Base-by-base conservation (phyloP, 306 rosid genomes). In the Notholithocarpus densiflorus region DNA sequence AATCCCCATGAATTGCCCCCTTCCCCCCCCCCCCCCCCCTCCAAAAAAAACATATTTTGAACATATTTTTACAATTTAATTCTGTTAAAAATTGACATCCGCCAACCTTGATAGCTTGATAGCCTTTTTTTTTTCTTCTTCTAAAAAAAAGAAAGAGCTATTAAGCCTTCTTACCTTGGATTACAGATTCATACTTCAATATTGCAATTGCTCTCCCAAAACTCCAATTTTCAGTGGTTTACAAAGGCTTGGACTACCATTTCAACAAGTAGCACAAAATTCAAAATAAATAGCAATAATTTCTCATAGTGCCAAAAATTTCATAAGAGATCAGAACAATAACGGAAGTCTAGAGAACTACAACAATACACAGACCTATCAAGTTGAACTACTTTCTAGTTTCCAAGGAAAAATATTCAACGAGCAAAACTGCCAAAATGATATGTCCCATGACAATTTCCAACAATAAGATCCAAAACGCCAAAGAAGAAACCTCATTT, bases 401-500 rank as follows among this genome's bases (percentile, higher is more conserved):
- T 73, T 80, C 73, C 59, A 76, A 55, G 31, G 84, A 75, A 83
- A 68, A 86, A 70, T 75, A 80, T 72, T 74, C 75, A 68, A 56
- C 23, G 70, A 57, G 56, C 72, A 88, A 78, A 85, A 77, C 84
- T 85, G 84, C 69, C 83, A 75, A 83, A 74, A 82, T 75, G 72
- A 78, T 18, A 62, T 60, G 85, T 86, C 86, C 73, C 74, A 66
- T 66, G 82, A 89, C 88, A 82, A 84, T 77, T 26, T 85, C 82
- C 80, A 88, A 73, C 65, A 54, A 79, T 70, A 84, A 45, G 82
- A 79, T 87, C 87, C 52, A 71, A 69, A 87, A 77, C 60, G 29
- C 14, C 66, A 68, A 72, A 82, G 37, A 21, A 10, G 87, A 82
- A 84, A 89, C 78, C 73, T 88, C 85, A 78, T 79, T 81, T 48